Percentiles rank a stretch among this genome's conserved stretches.
Evolutionary conservation across 2,329 filamentous ascomycete genomes (phyloP).

Genomic region (Gyromitra esculenta): DNA sequence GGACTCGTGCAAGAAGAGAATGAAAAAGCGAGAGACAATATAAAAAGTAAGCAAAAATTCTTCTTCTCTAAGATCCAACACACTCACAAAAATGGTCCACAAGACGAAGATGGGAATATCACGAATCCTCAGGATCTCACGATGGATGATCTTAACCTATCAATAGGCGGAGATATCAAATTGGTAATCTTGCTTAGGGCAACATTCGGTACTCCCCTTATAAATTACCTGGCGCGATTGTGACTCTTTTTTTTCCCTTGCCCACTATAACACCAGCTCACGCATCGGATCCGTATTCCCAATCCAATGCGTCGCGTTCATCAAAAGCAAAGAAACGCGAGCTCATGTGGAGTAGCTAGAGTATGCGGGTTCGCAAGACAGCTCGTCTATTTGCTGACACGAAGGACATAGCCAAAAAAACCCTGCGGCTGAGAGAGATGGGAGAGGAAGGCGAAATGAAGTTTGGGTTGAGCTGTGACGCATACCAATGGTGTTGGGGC

Average conservation of each 20-base stretch:
- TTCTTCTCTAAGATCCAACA: conserved; percentile 6
- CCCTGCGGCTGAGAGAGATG: conserved; percentile 47
- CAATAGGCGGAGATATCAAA: conserved; percentile 15
- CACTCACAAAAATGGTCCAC: conserved; percentile 3
- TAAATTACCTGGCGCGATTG: conserved; percentile 34
- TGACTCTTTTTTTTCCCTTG: conserved; percentile 41
- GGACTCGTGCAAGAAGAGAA: conserved; percentile 31
- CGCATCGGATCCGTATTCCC: conserved; percentile 43
- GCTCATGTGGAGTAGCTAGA: conserved; percentile 27
- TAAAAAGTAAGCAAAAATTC: conserved; percentile 38
- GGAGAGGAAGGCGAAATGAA: conserved; percentile 34
- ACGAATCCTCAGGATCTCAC: conserved; percentile 25
- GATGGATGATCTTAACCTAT: conserved; percentile 21
- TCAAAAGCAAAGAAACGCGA: conserved; percentile 35
- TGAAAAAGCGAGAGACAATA: conserved; percentile 16
- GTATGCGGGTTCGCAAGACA: conserved; percentile 34
- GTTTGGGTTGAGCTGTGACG: conserved; percentile 37
- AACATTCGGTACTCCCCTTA: conserved; percentile 12
- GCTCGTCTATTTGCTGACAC: conserved; percentile 49
- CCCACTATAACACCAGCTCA: conserved; percentile 25
- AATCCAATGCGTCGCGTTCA: conserved; percentile 28
- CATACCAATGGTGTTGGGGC: conserved; percentile 43
- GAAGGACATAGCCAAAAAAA: conserved; percentile 25
- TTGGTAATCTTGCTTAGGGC: conserved; percentile 28
- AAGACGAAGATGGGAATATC: conserved; percentile 7